Evolutionary conservation across 768 basidiomycete species (phyloP).

Genomic region (Mycena pura): DNA sequence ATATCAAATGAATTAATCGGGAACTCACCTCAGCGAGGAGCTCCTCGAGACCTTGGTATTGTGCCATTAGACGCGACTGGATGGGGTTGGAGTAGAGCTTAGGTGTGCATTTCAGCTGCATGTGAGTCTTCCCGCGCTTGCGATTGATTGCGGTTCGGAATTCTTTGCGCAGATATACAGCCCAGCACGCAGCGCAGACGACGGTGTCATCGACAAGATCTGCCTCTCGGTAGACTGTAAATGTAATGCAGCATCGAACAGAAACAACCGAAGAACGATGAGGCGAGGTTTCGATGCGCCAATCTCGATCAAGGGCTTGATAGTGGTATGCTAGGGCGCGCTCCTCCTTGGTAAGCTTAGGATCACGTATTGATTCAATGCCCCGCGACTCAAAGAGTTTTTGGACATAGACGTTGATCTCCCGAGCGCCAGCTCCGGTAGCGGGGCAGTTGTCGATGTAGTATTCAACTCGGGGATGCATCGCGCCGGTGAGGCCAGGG

Average conservation of each 20-base stretch:
- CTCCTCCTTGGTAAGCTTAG: not conserved
- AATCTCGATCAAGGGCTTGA: not conserved
- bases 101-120: not conserved
- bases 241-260: not conserved
- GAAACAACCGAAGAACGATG: not conserved
- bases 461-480: too few species aligned
- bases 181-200: not conserved
- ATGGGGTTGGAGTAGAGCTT: not conserved
- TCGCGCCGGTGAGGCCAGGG: too few species aligned
- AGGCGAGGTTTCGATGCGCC: not conserved
- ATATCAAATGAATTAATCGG: not conserved
- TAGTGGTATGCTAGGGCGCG: not conserved
- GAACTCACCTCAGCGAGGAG: not conserved
- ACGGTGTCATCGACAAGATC: not conserved
- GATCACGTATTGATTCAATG: not conserved
- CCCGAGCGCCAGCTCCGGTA: too few species aligned
- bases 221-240: not conserved
- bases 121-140: not conserved
- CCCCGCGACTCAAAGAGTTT: not conserved
- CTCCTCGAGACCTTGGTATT: not conserved
- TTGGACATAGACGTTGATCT: not conserved
- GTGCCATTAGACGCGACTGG: not conserved
- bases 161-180: not conserved
- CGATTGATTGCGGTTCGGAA: not conserved
- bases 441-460: too few species aligned